Evolutionary conservation across 2,329 filamentous ascomycete species (phyloP).

Genomic region (Penicillium aurantiogriseum): DNA sequence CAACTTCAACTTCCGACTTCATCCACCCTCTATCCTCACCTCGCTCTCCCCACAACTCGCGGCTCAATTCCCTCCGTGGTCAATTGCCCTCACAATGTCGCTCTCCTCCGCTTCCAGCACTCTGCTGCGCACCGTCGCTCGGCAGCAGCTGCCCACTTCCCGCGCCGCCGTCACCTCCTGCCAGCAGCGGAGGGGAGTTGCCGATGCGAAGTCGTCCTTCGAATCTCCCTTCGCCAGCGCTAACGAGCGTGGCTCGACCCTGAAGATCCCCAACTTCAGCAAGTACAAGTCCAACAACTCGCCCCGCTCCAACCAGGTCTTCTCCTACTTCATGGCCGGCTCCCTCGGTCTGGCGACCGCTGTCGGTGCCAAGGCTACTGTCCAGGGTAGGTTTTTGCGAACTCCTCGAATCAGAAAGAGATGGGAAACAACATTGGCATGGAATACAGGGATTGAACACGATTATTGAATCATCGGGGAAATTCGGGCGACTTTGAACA

Average conservation of each 20-base stretch:
- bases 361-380: conserved; percentile 93
- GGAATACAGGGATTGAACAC: background rate
- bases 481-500: conserved; percentile 3
- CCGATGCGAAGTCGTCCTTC: conserved; percentile 45
- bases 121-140: conserved; percentile 61
- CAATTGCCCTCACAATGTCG: conserved; percentile 39
- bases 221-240: conserved; percentile 57
- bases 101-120: conserved; percentile 67
- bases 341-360: conserved; percentile 88
- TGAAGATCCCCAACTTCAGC: conserved; percentile 82
- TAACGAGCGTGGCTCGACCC: conserved; percentile 51
- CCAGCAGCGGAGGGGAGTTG: conserved; percentile 43
- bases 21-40: conserved; percentile 35
- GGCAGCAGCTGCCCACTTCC: conserved; percentile 46
- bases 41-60: conserved; percentile 35
- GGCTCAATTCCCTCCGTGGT: conserved; percentile 34
- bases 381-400: conserved; percentile 72
- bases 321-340: conserved; percentile 98
- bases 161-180: conserved; percentile 43
- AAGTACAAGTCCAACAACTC: conserved; percentile 74
- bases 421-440: background rate
- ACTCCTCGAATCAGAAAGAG: conserved; percentile 2
- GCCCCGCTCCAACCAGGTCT: conserved; percentile 75
- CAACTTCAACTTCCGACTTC: conserved; percentile 41
- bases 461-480: conserved; percentile 1